A percentile compares a stretch with the other conserved stretches of the same genome.
These are phyloP conservation scores for Wolfiporia cocos DNA, from an alignment of 1,284 basidiomycete genomes.

Conservation along the genomic window DNA sequence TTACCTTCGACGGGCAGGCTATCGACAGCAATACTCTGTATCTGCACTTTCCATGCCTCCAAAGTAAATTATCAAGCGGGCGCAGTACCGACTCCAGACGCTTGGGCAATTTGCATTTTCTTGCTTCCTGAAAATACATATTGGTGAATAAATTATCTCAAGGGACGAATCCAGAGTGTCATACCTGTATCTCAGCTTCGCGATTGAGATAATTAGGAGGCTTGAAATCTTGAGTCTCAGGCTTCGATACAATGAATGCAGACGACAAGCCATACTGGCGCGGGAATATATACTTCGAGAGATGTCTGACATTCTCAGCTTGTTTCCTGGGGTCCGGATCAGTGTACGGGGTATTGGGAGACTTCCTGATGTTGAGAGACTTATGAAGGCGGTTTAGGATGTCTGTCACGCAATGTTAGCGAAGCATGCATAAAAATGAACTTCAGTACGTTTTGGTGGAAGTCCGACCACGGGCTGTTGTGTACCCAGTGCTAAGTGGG, in stretches of 20 bases:
- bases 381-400: conserved; percentile 52
- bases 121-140: conserved; percentile 31
- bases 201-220: conserved; percentile 55
- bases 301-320: conserved; percentile 47
- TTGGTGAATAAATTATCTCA: no score
- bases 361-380: conserved; percentile 20
- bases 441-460: conserved; percentile 63
- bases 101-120: conserved; percentile 64
- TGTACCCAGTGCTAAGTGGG: conserved; percentile 40
- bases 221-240: conserved; percentile 6
- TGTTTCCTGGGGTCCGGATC: conserved; percentile 39
- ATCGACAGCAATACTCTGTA: conserved; percentile 63
- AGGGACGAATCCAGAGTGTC: no score
- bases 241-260: conserved; percentile 35
- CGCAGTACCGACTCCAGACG: conserved; percentile 51
- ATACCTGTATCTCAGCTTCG: conserved; percentile 71
- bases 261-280: conserved; percentile 66
- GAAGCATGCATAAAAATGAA: conserved; percentile 1
- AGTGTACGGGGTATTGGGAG: conserved; percentile 19
- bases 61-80: conserved; percentile 57
- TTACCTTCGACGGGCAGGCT: conserved; percentile 72
- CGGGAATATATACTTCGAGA: conserved; percentile 82
- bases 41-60: conserved; percentile 64
- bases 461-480: conserved; percentile 53
- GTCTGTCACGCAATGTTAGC: conserved; percentile 36